Conservation (phyloP, 192 early-diverging fungal species). For the Pilaira anomala region DNA sequence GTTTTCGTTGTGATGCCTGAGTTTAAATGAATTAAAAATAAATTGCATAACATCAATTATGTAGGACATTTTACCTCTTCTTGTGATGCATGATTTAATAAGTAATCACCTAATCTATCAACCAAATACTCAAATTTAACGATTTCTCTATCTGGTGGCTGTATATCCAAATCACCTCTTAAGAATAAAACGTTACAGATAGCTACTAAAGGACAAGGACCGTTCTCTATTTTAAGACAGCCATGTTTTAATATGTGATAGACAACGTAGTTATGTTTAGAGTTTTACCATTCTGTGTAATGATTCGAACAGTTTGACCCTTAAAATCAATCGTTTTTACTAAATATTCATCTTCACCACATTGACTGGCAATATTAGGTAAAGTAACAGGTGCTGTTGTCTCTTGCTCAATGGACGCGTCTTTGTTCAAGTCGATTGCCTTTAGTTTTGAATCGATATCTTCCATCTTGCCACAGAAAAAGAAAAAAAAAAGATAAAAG, state of each 20-base stretch:
- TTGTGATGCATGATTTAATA: conserved; percentile 47
- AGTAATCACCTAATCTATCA: conserved; percentile 70
- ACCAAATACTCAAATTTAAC: conserved; percentile 70
- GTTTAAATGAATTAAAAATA: not conserved
- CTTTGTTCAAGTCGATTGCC: no score
- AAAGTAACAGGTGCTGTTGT: no score
- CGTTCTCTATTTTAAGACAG: conserved; percentile 59
- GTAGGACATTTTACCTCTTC: not conserved
- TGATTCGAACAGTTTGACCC: conserved; percentile 61
- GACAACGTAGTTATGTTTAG: not conserved
- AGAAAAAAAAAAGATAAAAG: not conserved
- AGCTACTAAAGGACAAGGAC: conserved; percentile 87
- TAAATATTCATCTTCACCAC: conserved; percentile 51
- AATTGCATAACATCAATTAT: not conserved
- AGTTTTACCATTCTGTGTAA: conserved; percentile 77
- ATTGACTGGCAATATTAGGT: not conserved
- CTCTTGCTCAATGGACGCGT: no score
- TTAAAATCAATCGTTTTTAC: conserved; percentile 72
- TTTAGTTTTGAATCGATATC: no score
- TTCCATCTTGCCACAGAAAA: not conserved
- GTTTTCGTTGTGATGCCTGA: not conserved
- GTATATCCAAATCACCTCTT: conserved; percentile 60
- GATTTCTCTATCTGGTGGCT: conserved; percentile 42
- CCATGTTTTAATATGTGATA: not conserved
- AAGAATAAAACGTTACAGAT: conserved; percentile 83